These are phyloP conservation scores for Syncephalastrum contaminatum DNA, from an alignment of 371 early-diverging fungal genomes.

Conservation along the genomic window DNA sequence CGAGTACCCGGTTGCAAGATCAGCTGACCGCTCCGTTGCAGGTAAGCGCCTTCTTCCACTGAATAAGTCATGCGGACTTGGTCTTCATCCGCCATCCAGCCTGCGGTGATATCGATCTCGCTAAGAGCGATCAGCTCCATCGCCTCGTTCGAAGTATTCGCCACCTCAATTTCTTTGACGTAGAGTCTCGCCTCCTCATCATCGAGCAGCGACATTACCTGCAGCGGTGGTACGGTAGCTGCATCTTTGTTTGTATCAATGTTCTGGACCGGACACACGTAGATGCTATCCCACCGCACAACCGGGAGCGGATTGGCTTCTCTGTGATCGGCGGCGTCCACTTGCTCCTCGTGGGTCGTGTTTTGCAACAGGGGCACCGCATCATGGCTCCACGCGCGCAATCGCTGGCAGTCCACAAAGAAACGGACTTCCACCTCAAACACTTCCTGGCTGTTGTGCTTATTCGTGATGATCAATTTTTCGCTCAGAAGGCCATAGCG, in stretches of 20 bases:
- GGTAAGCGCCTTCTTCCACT: slow-evolving; percentile 12
- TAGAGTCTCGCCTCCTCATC: slow-evolving; percentile 34
- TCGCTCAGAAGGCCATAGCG: slow-evolving; percentile 66
- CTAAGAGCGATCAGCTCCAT: slow-evolving; percentile 59
- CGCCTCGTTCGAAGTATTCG: slow-evolving; percentile 46
- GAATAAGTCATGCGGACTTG: slow-evolving; percentile 17
- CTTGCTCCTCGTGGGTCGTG: slow-evolving; percentile 6
- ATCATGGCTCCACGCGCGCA: slow-evolving; percentile 32
- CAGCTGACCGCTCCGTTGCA: slow-evolving; percentile 34
- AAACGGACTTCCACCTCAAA: slow-evolving; percentile 66
- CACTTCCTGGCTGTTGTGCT: slow-evolving; percentile 67
- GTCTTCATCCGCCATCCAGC: slow-evolving; percentile 38
- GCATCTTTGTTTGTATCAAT: neutral
- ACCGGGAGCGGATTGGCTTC: slow-evolving; percentile 45
- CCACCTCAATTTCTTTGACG: slow-evolving; percentile 50
- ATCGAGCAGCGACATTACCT: slow-evolving; percentile 32
- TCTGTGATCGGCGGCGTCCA: slow-evolving; percentile 33
- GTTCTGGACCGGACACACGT: slow-evolving; percentile 39
- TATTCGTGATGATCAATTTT: slow-evolving; percentile 63
- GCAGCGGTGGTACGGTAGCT: slow-evolving; percentile 12
- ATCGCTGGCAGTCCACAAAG: slow-evolving; percentile 59
- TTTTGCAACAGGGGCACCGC: slow-evolving; percentile 21
- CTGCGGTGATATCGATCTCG: slow-evolving; percentile 47
- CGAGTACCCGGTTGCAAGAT: slow-evolving; percentile 57
- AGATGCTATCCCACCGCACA: slow-evolving; percentile 57